Evolutionary conservation across 345 rosid genomes (phyloP), one percentile per base, ranked within the genome.

Genomic region (Cardamine chenopodiifolia): DNA sequence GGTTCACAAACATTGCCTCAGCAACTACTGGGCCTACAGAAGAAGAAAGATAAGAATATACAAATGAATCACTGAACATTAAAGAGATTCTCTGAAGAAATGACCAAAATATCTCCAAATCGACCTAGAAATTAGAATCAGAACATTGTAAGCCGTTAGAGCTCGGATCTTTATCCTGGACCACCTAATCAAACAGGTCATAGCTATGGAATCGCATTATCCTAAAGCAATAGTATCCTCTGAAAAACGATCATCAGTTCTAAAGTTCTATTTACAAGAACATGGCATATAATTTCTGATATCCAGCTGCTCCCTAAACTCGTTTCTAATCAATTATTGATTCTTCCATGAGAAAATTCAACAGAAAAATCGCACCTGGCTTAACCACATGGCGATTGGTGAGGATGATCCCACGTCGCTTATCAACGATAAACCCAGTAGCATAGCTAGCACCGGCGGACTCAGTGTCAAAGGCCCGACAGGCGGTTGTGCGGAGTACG

Each of bases 361-460:
- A 35, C 5, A 42, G 58, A 8, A 37, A 20, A 48, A 12, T 9
- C 50, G 28, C 34, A 93, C 97, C 96, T 17, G 97, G 88, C 82
- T 90, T 85, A 76, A 90, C 98, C 25, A 94, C 98, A 62, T 94
- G 98, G 49, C 98, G 97, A 78, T 94, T 94, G 70, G 98, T 91
- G 81, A 91, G 96, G 56, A 94, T 90, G 81, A 94, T 86, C 69
- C 99, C 96, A 50, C 95, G 92, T 57, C 79, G 85, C 81, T 91
- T 92, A 72, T 94, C 99, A 50, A 92, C 96, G 20, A 94, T 82
- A 64, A 94, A 94, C 6, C 98, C 98, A 3, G 98, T 91, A 59
- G 97, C 98, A 50, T 81, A 85, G 72, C 90, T 80, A 31, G 97
- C 87, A 49, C 88, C 85, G 2, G 98, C 91, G 0, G 85, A 23